Percentiles rank a stretch among this genome's conserved stretches.
phyloP scores from a whole-genome alignment of 2,329 filamentous ascomycete species.

The Tetracladium maxilliforme region DNA sequence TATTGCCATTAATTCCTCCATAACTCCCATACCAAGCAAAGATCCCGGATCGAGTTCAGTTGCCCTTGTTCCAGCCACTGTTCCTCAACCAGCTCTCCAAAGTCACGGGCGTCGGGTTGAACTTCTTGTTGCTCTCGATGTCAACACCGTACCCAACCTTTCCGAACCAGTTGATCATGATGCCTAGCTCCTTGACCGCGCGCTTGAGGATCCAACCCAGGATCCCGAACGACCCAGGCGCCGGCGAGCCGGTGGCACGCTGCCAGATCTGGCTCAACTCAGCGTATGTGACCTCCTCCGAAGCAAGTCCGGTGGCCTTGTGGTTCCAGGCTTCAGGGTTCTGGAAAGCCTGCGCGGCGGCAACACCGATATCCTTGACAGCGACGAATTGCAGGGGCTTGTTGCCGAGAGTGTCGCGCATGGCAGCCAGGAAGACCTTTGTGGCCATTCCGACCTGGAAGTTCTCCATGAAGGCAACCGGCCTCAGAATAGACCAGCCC shows the following conservation, averaged over 20 bases:
- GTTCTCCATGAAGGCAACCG: constrained; percentile 38
- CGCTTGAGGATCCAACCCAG: constrained; percentile 11
- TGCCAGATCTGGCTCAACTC: constrained; percentile 17
- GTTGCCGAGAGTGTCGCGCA: constrained; percentile 14
- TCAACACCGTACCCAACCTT: constrained; percentile 19
- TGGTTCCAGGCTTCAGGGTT: constrained; percentile 15
- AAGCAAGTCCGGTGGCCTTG: constrained; percentile 20
- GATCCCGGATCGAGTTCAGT: no score
- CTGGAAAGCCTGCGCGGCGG: constrained; percentile 19
- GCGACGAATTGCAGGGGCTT: constrained; percentile 20
- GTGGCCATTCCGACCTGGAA: constrained; percentile 14
- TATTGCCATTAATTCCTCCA: no score
- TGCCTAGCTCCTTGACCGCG: constrained; percentile 15
- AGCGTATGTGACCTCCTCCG: constrained; percentile 21
- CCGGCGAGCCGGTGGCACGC: constrained; percentile 12
- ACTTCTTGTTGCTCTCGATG: no score
- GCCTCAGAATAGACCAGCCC: constrained; percentile 38
- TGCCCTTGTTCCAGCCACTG: no score
- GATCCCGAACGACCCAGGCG: constrained; percentile 15
- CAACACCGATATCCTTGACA: constrained; percentile 21
- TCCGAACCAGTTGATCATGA: constrained; percentile 22
- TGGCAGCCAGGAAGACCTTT: constrained; percentile 16
- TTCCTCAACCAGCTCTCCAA: no score
- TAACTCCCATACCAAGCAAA: no score
- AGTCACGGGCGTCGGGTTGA: no score